Conservation (phyloP, 345 rosid genomes). For the Xanthoceras sorbifolium region DNA sequence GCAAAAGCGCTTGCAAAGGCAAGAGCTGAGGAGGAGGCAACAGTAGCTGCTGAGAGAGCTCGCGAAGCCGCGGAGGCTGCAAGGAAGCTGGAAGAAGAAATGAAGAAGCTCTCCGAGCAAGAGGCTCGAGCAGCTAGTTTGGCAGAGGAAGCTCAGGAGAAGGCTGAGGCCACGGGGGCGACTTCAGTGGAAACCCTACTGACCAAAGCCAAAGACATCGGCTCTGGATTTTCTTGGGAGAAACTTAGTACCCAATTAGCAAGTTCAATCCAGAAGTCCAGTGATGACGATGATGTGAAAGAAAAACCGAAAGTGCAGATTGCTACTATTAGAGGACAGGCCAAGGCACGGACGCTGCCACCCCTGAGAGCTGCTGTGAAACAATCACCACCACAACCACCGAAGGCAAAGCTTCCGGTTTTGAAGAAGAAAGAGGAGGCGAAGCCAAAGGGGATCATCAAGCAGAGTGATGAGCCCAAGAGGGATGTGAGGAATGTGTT, state of each 20-base stretch:
- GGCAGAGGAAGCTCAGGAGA: slow-evolving; percentile 63
- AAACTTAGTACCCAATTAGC: slow-evolving; percentile 66
- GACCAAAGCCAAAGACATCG: slow-evolving; percentile 62
- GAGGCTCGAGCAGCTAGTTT: slow-evolving; percentile 55
- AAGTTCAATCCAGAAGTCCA: slow-evolving; percentile 47
- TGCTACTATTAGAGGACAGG: slow-evolving; percentile 88
- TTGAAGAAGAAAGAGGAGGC: slow-evolving; percentile 34
- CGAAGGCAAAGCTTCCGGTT: slow-evolving; percentile 2
- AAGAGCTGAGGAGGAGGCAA: slow-evolving; percentile 68
- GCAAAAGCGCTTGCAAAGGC: slow-evolving; percentile 65
- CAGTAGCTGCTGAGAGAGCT: slow-evolving; percentile 57
- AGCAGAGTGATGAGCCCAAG: slow-evolving; percentile 40
- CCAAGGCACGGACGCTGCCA: slow-evolving; percentile 68
- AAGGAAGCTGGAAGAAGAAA: slow-evolving; percentile 51
- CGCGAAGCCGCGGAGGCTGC: slow-evolving; percentile 56
- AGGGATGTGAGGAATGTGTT: slow-evolving; percentile 75
- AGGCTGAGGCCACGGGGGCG: slow-evolving; percentile 58
- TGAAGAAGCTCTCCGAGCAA: slow-evolving; percentile 55
- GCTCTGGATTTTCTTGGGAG: slow-evolving; percentile 71
- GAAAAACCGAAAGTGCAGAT: slow-evolving; percentile 58
- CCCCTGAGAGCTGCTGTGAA: slow-evolving; percentile 61
- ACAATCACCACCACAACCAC: slow-evolving; percentile 24
- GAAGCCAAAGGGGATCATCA: slow-evolving; percentile 38
- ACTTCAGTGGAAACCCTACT: slow-evolving; percentile 49
- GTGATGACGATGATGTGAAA: not conserved